Percentiles rank a stretch among this genome's conserved stretches.
Evolutionary conservation across 2,329 filamentous ascomycete species (phyloP).

Genomic region (Aspergillus sp.): DNA sequence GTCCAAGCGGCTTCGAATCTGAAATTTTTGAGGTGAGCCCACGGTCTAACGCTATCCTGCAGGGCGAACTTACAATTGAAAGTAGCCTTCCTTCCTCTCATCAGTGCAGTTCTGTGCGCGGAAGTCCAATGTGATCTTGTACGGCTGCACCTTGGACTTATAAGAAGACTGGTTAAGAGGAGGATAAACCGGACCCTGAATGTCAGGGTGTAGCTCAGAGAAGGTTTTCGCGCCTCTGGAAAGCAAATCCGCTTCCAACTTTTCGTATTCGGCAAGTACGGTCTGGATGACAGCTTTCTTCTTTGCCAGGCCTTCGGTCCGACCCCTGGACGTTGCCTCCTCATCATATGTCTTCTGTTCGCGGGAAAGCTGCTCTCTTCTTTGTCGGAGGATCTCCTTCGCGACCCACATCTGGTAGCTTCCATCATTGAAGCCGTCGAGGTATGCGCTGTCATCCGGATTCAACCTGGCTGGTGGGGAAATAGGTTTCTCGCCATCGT

Average conservation of each 20-base stretch:
- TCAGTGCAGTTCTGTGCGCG: slow-evolving; percentile 50
- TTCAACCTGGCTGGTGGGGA: slow-evolving; percentile 16
- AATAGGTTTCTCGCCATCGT: slow-evolving; percentile 34
- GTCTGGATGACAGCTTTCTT: slow-evolving; percentile 58
- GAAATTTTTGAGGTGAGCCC: slow-evolving; percentile 24
- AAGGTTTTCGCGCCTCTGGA: slow-evolving; percentile 66
- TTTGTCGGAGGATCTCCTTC: slow-evolving; percentile 39
- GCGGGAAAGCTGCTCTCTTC: slow-evolving; percentile 36
- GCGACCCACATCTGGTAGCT: slow-evolving; percentile 63
- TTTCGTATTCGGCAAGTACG: slow-evolving; percentile 53
- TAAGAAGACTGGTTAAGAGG: neutral
- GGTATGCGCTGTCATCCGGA: slow-evolving; percentile 51
- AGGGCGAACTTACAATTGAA: slow-evolving; percentile 55
- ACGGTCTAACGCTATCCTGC: slow-evolving; percentile 32
- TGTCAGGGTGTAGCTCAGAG: slow-evolving; percentile 58
- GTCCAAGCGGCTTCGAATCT: slow-evolving; percentile 66
- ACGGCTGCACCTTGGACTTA: slow-evolving; percentile 36
- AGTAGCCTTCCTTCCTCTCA: slow-evolving; percentile 58
- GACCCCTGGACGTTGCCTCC: neutral
- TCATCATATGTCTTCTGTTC: slow-evolving; percentile 31
- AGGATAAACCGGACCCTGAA: neutral
- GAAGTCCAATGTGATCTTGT: slow-evolving; percentile 56
- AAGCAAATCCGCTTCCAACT: slow-evolving; percentile 56
- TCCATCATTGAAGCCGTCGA: slow-evolving; percentile 51
- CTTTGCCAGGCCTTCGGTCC: slow-evolving; percentile 38